Conservation (phyloP, 192 early-diverging fungal genomes). For the Chytriomyces sp. region DNA sequence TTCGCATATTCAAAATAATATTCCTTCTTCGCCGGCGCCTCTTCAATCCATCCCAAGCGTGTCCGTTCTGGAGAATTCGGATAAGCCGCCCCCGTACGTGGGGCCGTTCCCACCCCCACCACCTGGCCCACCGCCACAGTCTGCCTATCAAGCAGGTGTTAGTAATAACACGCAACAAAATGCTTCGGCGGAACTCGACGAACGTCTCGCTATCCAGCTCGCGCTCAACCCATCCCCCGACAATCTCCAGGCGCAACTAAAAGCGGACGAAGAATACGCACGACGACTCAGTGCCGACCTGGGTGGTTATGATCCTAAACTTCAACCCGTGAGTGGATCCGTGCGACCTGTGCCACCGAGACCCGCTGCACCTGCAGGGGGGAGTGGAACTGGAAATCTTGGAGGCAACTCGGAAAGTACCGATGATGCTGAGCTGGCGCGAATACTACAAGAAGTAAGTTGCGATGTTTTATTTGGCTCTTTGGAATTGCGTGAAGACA, state of each 20-base stretch:
- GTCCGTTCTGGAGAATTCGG: neutral
- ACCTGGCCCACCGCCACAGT: too few species aligned
- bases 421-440: slow-evolving; percentile 8
- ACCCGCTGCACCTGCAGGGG: neutral
- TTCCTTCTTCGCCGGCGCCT: neutral
- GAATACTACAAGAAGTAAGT: slow-evolving; percentile 7
- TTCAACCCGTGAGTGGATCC: neutral
- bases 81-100: too few species aligned
- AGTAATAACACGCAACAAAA: too few species aligned
- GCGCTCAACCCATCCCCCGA: neutral
- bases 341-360: neutral
- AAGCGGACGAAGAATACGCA: neutral
- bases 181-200: neutral
- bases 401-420: neutral
- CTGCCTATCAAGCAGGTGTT: too few species aligned
- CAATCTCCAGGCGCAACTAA: neutral
- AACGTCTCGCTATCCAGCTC: neutral
- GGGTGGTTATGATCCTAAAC: neutral
- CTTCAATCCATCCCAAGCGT: neutral
- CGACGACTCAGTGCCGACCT: neutral
- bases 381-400: too few species aligned
- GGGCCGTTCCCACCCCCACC: too few species aligned
- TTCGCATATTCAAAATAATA: too few species aligned
- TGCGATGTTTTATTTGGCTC: neutral
- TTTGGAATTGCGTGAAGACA: neutral